These are phyloP conservation scores for Aphanomyces astaci DNA, from an alignment of 352 stramenopile species.

Conservation along the genomic window DNA sequence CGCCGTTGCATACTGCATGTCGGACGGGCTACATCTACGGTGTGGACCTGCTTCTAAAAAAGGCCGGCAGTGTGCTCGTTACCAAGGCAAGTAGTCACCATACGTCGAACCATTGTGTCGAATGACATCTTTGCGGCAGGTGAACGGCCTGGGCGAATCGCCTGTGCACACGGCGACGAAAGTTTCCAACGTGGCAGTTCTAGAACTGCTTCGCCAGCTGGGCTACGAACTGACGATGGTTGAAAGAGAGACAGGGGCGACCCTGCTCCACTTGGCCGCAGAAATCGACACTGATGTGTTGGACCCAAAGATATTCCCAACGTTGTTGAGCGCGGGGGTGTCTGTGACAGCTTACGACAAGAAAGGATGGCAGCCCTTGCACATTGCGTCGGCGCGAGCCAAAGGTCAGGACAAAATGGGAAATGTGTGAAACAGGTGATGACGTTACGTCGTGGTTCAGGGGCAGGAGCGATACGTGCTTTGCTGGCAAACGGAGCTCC, in stretches of 20 bases:
- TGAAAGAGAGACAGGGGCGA: slow-evolving; percentile 9
- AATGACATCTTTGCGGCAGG: background rate
- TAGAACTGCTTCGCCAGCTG: background rate
- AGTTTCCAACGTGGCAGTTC: background rate
- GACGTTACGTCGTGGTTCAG: background rate
- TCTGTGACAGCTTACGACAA: slow-evolving; percentile 12
- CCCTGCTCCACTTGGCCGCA: slow-evolving; percentile 11
- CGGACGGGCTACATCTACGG: background rate
- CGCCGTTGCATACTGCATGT: slow-evolving; percentile 13
- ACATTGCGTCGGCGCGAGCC: slow-evolving; percentile 1
- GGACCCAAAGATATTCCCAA: background rate
- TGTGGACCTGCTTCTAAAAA: slow-evolving; percentile 9
- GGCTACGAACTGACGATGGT: slow-evolving; percentile 5
- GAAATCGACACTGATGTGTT: slow-evolving; percentile 18
- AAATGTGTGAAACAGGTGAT: background rate
- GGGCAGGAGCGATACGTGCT: slow-evolving; percentile 3
- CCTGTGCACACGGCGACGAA: slow-evolving; percentile 5
- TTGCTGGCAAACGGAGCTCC: slow-evolving; percentile 10
- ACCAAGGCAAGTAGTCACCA: background rate
- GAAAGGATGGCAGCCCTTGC: slow-evolving; percentile 19
- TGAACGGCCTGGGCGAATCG: slow-evolving; percentile 6
- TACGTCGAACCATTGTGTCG: background rate
- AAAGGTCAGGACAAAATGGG: slow-evolving; percentile 7
- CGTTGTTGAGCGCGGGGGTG: slow-evolving; percentile 1
- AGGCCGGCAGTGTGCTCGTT: background rate